Evolutionary conservation across 148 eudicot species (phyloP).

Genomic region (Pouteria glomerata): DNA sequence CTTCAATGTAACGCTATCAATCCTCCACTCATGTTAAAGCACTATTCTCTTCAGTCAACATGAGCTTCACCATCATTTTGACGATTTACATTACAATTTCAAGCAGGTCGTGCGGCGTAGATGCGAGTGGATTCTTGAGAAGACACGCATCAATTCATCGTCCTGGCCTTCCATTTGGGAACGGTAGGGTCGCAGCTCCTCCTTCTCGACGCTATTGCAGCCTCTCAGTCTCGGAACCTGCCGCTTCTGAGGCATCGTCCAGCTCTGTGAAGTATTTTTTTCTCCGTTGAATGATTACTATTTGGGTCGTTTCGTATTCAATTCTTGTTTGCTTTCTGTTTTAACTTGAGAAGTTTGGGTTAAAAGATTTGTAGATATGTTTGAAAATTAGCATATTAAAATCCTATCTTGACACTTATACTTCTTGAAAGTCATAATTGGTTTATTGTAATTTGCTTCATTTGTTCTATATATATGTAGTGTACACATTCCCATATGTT

Average conservation of each 20-base stretch:
- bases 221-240: slow-evolving; percentile 35
- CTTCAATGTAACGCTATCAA: slow-evolving; percentile 31
- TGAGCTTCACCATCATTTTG: not conserved
- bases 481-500: too few species aligned
- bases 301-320: not conserved
- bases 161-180: slow-evolving; percentile 13
- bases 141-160: slow-evolving; percentile 7
- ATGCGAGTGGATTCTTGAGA: slow-evolving; percentile 22
- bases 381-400: too few species aligned
- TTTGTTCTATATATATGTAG: too few species aligned
- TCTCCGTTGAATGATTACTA: not conserved
- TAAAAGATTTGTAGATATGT: not conserved
- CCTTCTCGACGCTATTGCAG: slow-evolving; percentile 52
- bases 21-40: not conserved
- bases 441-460: not conserved
- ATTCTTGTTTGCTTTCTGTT: not conserved
- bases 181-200: slow-evolving; percentile 13
- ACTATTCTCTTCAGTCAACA: not conserved
- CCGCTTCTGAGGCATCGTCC: slow-evolving; percentile 27
- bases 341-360: not conserved
- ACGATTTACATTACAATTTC: not conserved
- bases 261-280: slow-evolving; percentile 29
- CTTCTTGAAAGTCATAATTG: not conserved
- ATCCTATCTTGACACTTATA: too few species aligned
- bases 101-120: slow-evolving; percentile 32